Conservation (phyloP, 306 rosid genomes). For the Myrica gale region DNA sequence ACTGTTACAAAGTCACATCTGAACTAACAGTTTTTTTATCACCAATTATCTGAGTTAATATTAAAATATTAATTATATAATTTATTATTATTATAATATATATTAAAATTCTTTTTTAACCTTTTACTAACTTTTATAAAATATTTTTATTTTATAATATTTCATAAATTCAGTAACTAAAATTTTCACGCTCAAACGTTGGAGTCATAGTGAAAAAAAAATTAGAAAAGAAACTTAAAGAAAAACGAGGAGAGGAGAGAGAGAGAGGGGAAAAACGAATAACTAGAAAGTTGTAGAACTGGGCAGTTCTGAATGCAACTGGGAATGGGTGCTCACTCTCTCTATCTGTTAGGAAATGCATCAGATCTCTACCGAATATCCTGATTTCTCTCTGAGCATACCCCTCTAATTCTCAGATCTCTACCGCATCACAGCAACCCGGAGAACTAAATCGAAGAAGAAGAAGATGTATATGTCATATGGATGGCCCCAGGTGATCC, state of each 20-base stretch:
- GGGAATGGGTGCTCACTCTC: conserved; percentile 25
- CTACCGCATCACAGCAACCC: conserved; percentile 18
- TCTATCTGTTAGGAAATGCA: conserved; percentile 20
- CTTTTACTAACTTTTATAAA: too few species aligned
- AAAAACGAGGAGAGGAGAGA: neutral
- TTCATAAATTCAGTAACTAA: too few species aligned
- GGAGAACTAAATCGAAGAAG: conserved; percentile 29
- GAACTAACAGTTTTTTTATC: neutral
- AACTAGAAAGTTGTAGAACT: neutral
- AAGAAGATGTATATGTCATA: conserved; percentile 90
- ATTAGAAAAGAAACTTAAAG: neutral
- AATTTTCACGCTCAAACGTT: too few species aligned
- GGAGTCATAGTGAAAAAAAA: too few species aligned
- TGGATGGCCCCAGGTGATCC: conserved; percentile 99
- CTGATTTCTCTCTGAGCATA: conserved; percentile 12
- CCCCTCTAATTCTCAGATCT: conserved; percentile 41
- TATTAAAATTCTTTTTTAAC: too few species aligned
- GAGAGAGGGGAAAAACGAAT: neutral
- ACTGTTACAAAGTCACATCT: neutral
- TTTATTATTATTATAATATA: too few species aligned
- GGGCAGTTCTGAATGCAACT: conserved; percentile 26
- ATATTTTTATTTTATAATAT: too few species aligned
- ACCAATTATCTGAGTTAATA: too few species aligned
- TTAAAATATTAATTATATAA: too few species aligned
- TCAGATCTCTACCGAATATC: conserved; percentile 39